Evolutionary conservation across 2,329 filamentous ascomycete genomes (phyloP), one percentile per base, ranked within the genome.

Genomic region (Trichothecium sympodiale): DNA sequence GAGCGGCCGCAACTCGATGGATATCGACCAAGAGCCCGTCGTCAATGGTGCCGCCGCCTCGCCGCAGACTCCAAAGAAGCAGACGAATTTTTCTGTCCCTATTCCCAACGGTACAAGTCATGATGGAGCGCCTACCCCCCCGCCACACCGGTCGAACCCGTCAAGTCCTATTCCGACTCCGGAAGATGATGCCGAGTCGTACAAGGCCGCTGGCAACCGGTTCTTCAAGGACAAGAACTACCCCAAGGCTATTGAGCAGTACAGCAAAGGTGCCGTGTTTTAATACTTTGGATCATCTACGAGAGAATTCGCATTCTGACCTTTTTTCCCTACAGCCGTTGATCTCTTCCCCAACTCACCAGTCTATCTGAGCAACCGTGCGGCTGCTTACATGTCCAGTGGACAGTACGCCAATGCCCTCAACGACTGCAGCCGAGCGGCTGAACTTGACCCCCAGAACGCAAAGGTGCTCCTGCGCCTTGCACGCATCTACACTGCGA

Each of bases 141-240:
- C 83, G 35, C 83, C 81, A 40, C 83, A 88, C 61, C 70, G 74
- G 49, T 77, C 73, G 18, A 74, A 71, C 51, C 71, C 73, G 31
- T 69, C 68, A 37, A 78, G 71, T 54, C 75, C 74, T 30, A 62
- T 64, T 34, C 62, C 67, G 31, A 67, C 61, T 26, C 57, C 67
- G 17, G 59, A 62, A 29, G 83, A 89, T 36, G 85, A 95, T 54
- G 86, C 89, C 17, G 91, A 98, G 62, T 71, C 77, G 10, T 94
- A 81, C 73, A 98, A 98, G 69, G 76, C 83, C 48, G 77, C 84
- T 3, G 91, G 91, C 40, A 98, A 98, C 65, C 91, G 91, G 53
- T 89, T 85, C 54, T 98, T 95, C 74, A 96, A 95, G 67, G 84
- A 88, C 44, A 85, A 82, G 55, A 84, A 95, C 52, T 98, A 89